Conservation (phyloP, 2,329 filamentous ascomycete species). For the Ophiostoma perfectum region DNA sequence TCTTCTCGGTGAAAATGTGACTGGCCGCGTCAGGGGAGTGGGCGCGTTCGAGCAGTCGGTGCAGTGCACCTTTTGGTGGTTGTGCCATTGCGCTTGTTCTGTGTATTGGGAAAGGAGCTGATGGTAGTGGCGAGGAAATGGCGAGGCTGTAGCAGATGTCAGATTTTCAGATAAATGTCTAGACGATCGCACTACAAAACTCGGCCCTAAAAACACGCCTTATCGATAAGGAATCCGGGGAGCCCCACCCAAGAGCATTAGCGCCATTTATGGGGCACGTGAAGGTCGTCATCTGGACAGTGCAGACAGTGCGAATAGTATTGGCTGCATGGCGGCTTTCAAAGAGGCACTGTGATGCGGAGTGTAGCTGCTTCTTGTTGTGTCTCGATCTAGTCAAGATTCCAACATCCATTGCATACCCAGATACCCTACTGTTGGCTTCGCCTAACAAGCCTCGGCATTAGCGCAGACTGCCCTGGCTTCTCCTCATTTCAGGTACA, state of each 20-base stretch:
- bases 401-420: background rate
- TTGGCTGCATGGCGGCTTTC: background rate
- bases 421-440: background rate
- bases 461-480: conserved; percentile 16
- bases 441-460: conserved; percentile 21
- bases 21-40: conserved; percentile 68
- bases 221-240: conserved; percentile 16
- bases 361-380: background rate
- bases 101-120: background rate
- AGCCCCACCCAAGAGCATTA: background rate
- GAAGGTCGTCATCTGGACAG: conserved; percentile 10
- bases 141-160: background rate
- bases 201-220: background rate
- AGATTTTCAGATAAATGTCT: background rate
- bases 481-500: background rate
- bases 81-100: conserved; percentile 33
- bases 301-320: background rate
- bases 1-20: conserved; percentile 73
- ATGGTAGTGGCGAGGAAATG: background rate
- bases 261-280: background rate
- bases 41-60: conserved; percentile 66
- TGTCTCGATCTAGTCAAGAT: background rate
- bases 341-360: too few relatives aligned
- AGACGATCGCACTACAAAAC: too few relatives aligned
- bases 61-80: conserved; percentile 19